Evolutionary conservation across 1,284 basidiomycete species (phyloP).

Genomic region (Sphaerobolus stellatus): DNA sequence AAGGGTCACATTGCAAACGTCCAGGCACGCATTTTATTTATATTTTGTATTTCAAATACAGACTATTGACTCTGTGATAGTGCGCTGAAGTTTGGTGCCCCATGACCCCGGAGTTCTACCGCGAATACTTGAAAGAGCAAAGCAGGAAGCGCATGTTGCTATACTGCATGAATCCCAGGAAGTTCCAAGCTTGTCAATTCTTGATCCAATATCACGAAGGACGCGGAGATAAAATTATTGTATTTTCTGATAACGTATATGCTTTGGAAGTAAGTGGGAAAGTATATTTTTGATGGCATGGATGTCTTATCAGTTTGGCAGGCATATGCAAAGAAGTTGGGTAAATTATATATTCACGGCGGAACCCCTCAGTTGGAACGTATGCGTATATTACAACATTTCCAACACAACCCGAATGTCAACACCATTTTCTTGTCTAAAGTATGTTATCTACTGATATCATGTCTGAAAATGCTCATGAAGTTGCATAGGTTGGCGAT

Average conservation of each 20-base stretch:
- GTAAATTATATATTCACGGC: slow-evolving; percentile 96
- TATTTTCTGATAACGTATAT: slow-evolving; percentile 98
- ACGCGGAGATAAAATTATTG: slow-evolving; percentile 98
- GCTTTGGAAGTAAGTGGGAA: slow-evolving; percentile 80
- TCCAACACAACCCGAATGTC: slow-evolving; percentile 94
- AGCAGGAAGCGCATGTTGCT: slow-evolving; percentile 93
- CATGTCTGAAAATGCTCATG: slow-evolving; percentile 15
- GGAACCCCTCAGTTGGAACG: slow-evolving; percentile 95
- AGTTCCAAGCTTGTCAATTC: slow-evolving; percentile 99
- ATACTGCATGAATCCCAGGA: slow-evolving; percentile 99
- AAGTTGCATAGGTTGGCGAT: slow-evolving; percentile 79
- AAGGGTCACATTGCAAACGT: slow-evolving; percentile 99
- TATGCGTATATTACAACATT: slow-evolving; percentile 92
- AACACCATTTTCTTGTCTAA: slow-evolving; percentile 99
- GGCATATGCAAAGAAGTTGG: slow-evolving; percentile 94
- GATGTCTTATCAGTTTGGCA: slow-evolving; percentile 31
- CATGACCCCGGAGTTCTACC: slow-evolving; percentile 99
- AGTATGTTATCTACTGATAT: slow-evolving; percentile 39
- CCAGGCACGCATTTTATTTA: slow-evolving; percentile 58
- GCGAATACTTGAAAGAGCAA: slow-evolving; percentile 93
- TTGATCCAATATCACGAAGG: slow-evolving; percentile 98
- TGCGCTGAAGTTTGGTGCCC: slow-evolving; percentile 99
- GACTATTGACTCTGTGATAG: slow-evolving; percentile 37
- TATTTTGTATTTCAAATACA: not conserved
- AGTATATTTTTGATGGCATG: not conserved